Base-by-base conservation (phyloP, 768 basidiomycete species). In the Naganishia randhawae region DNA sequence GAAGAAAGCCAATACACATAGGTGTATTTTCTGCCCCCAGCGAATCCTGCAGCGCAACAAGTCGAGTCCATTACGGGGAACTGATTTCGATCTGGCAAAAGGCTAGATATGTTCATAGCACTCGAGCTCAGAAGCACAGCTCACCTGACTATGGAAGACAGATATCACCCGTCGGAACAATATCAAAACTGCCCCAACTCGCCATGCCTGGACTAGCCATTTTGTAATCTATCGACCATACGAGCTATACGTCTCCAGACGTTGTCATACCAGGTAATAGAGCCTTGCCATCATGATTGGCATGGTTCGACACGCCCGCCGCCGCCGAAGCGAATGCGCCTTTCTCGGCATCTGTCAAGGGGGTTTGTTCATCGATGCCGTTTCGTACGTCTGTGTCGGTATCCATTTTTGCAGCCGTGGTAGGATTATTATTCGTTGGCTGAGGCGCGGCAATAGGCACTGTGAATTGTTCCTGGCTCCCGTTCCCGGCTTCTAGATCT, bases 311-410 rank as follows among this genome's bases (percentile, higher is more conserved):
- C 7, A 70, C 65, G 9, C 69, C 69, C 4, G 69, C 69, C 10
- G 69, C 69, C 11, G 69, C 69, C 37, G 69, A 66, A 32, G 69
- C 69, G 39, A 65, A 70, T 11, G 65, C 57, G 8, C 65, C 69
- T 57, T 66, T 70, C 37, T 70, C 69, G 3, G 57, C 65, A 35
- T 65, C 65, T 16, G 65, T 66, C 48, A 63, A 53, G 1, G 39
- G 19, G 8, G 39, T 42, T 39, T 61, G 57, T 7, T 39, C 57
- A 19, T 35, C 57, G 27, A 61, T 41, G 27, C 57, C 57, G 37
- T 61, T 61, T 39, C 39, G 57, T 9, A 61, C 57, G 25, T 61
- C 57, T 14, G 57, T 27, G 16, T 61, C 57, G 2, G 57, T 41
- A 25, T 61, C 57, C 57, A 61, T 61, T 22, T n/a, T 42, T 1